Evolutionary conservation across 1,284 basidiomycete species (phyloP).

Genomic region (Vanrija sp.): DNA sequence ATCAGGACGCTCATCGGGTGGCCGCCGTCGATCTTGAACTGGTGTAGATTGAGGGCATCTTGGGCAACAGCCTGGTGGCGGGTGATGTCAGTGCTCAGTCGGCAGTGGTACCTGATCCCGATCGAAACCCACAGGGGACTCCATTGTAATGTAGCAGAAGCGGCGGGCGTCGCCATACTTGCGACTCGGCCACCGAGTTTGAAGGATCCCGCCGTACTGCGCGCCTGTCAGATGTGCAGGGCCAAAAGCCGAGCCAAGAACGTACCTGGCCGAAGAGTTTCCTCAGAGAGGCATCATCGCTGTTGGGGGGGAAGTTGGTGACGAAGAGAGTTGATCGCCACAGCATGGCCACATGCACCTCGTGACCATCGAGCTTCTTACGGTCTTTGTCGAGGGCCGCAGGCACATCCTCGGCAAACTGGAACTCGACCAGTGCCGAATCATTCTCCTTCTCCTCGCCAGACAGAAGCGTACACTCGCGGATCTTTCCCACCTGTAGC

Average conservation of each 20-base stretch:
- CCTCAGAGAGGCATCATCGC: constrained; percentile 74
- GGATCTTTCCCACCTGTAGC: constrained; percentile 72
- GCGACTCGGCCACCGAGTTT: constrained; percentile 96
- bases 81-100: constrained; percentile 1
- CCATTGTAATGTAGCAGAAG: constrained; percentile 93
- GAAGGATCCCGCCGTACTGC: constrained; percentile 84
- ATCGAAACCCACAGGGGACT: constrained; percentile 62
- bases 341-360: constrained; percentile 78
- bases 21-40: constrained; percentile 62
- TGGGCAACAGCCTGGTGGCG: constrained; percentile 62
- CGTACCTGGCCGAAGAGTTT: constrained; percentile 71
- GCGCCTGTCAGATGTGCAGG: background rate
- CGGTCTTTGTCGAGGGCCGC: constrained; percentile 89
- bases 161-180: constrained; percentile 85
- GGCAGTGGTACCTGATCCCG: background rate
- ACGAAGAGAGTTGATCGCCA: constrained; percentile 95
- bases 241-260: background rate
- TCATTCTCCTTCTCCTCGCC: constrained; percentile 27
- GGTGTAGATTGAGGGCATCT: constrained; percentile 71
- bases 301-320: constrained; percentile 87
- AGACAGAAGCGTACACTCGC: constrained; percentile 60
- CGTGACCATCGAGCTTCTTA: constrained; percentile 69
- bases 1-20: constrained; percentile 72
- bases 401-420: constrained; percentile 61
- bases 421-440: constrained; percentile 50